Base-by-base conservation (phyloP, 202 grass and related monocot species). In the Elaeis oleifera region DNA sequence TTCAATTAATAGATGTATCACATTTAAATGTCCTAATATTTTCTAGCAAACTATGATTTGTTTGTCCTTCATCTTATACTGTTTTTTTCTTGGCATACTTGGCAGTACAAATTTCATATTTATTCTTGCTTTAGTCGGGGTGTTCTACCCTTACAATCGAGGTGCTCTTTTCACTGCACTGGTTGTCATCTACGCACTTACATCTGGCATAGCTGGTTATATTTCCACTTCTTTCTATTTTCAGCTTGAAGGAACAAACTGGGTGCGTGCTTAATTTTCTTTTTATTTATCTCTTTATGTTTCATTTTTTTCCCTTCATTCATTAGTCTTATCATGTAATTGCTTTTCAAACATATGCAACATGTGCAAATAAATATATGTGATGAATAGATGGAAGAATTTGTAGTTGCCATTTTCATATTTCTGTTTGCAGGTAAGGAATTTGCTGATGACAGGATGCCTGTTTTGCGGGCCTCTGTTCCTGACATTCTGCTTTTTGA, bases 191-290 rank as follows among this genome's bases (percentile, higher is more conserved):
- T 64, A 64, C 24, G 61, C 61, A 51, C 36, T 64, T 51, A 64
- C 61, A 51, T 64, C 61, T 64, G 61, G 61, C 4, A 64, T 64
- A 49, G 61, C 61, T 64, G 61, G 61, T 25, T 64, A 64, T 64
- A 39, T 18, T 64, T 36, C 61, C 13, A 24, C 61, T 20, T 49
- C 32, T 51, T 51, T 64, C 61, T 64, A 64, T 51, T 64, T 36
- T 51, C 61, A 64, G 36, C 48, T 64, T 51, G 61, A 64, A 64
- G 61, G 61, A 22, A 64, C 19, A 51, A 64, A 64, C 22, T 64
- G 61, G 61, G 61, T 64, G 21, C n/a, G 61, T 64, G 1, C 14
- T 16, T 14, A 22, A 50, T 20, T 51, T 64, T 50, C 16, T 9
- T 16, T 50, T 64, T 3, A 51, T 44, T 44, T 2, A 8, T 44